These are phyloP conservation scores for Pythium sp. DNA, from an alignment of 352 stramenopile species.

Conservation along the genomic window DNA sequence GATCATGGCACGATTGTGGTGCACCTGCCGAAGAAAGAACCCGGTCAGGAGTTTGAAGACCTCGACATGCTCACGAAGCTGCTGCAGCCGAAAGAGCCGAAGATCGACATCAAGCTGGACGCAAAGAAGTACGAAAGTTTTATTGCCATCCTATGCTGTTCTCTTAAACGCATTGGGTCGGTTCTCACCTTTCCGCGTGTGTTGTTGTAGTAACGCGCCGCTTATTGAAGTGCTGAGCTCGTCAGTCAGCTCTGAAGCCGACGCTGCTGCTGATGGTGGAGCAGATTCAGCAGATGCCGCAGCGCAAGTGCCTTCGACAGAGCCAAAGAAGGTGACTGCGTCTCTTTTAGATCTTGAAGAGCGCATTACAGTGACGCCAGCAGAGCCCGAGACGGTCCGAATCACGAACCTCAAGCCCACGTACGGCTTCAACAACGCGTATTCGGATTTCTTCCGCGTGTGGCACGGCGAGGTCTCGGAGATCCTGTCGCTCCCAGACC, in stretches of 20 bases:
- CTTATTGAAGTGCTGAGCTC: conserved; percentile 85
- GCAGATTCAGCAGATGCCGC: not conserved
- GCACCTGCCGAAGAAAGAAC: conserved; percentile 88
- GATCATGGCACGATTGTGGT: conserved; percentile 92
- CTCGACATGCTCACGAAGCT: conserved; percentile 93
- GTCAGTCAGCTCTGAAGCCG: conserved; percentile 15
- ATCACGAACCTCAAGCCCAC: conserved; percentile 51
- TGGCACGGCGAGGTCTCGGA: conserved; percentile 91
- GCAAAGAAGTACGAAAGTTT: conserved; percentile 27
- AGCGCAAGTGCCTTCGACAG: not conserved
- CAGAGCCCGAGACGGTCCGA: conserved; percentile 21
- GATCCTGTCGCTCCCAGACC: conserved; percentile 91
- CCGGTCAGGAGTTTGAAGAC: conserved; percentile 88
- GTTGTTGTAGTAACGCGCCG: conserved; percentile 35
- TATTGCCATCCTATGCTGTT: not conserved
- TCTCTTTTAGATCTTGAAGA: conserved; percentile 60
- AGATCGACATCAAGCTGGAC: conserved; percentile 31
- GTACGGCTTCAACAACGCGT: conserved; percentile 95
- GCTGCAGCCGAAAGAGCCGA: conserved; percentile 62
- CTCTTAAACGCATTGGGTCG: not conserved
- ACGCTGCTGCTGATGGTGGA: conserved; percentile 6
- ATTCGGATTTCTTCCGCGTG: conserved; percentile 91
- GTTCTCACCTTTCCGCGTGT: conserved; percentile 11
- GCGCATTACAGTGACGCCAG: conserved; percentile 22
- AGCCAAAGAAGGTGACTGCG: conserved; percentile 24